Percentiles rank a stretch among this genome's conserved stretches.
These are phyloP conservation scores for Mycena belliarum DNA, from an alignment of 768 basidiomycete species.

Conservation along the genomic window DNA sequence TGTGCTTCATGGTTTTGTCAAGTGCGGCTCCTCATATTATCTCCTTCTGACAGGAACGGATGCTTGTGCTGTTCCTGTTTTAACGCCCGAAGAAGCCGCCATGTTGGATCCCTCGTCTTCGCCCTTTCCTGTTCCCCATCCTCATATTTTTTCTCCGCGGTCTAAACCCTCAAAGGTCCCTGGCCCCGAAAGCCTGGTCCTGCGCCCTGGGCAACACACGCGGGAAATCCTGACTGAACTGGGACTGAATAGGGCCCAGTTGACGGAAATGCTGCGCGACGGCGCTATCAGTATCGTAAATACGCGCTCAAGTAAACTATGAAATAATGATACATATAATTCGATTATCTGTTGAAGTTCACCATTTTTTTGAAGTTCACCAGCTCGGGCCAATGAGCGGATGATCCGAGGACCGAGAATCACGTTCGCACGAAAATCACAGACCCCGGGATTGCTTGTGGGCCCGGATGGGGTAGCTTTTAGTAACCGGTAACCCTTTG, in stretches of 20 bases:
- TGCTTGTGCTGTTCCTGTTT: constrained; percentile 70
- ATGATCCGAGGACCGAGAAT: too few relatives aligned
- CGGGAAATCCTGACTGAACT: constrained; percentile 52
- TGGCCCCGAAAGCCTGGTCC: constrained; percentile 21
- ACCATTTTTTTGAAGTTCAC: too few relatives aligned
- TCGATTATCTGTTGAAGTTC: too few relatives aligned
- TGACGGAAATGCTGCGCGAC: constrained; percentile 38
- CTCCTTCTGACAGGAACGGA: constrained; percentile 53
- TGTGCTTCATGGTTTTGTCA: constrained; percentile 13
- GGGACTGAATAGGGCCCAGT: constrained; percentile 46
- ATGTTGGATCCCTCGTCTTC: constrained; percentile 38
- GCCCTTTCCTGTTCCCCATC: constrained; percentile 53
- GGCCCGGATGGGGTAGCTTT: too few relatives aligned
- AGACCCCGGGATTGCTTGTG: too few relatives aligned
- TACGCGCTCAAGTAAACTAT: constrained; percentile 17
- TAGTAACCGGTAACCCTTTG: too few relatives aligned
- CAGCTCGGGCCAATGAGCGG: too few relatives aligned
- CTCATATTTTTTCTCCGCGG: constrained; percentile 38
- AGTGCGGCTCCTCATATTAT: background rate
- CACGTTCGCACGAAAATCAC: too few relatives aligned
- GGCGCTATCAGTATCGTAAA: constrained; percentile 45
- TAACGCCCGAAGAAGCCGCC: constrained; percentile 63
- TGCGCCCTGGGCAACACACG: constrained; percentile 56
- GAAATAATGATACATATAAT: background rate
- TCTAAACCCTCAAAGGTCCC: constrained; percentile 6